Evolutionary conservation across 768 basidiomycete species (phyloP).

Genomic region (Russula abietina): DNA sequence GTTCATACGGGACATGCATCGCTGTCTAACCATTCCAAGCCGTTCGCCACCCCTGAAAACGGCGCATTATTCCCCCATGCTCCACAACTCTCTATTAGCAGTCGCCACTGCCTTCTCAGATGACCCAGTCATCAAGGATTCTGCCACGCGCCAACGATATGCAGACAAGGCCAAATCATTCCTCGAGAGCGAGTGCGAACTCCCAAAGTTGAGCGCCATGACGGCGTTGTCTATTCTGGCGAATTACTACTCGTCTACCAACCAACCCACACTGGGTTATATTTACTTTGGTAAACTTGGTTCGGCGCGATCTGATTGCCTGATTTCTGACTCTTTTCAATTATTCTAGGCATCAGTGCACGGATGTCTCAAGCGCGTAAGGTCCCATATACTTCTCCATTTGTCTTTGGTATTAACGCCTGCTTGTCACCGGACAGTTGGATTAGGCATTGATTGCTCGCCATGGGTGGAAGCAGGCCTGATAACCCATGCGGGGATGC

Average conservation of each 20-base stretch:
- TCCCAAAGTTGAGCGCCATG: conserved; percentile 39
- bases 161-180: conserved; percentile 36
- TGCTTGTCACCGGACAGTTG: conserved; percentile 36
- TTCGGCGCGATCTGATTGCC: not conserved
- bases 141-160: conserved; percentile 31
- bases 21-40: conserved; percentile 31
- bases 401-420: not conserved
- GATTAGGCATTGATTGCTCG: conserved; percentile 51
- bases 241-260: conserved; percentile 35
- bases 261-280: conserved; percentile 41
- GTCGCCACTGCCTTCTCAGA: conserved; percentile 38
- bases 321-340: not conserved
- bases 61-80: conserved; percentile 63
- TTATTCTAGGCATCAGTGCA: conserved; percentile 46
- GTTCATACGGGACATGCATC: conserved; percentile 40
- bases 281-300: conserved; percentile 36
- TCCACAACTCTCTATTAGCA: conserved; percentile 59
- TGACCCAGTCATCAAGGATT: conserved; percentile 32
- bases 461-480: conserved; percentile 49
- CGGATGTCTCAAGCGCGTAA: conserved; percentile 55
- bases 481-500: conserved; percentile 47
- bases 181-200: conserved; percentile 38
- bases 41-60: conserved; percentile 35
- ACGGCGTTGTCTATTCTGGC: conserved; percentile 37
- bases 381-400: conserved; percentile 26